phyloP scores from a whole-genome alignment of 805 yeast genomes.

The Kodamaea kaohsiungensis region DNA sequence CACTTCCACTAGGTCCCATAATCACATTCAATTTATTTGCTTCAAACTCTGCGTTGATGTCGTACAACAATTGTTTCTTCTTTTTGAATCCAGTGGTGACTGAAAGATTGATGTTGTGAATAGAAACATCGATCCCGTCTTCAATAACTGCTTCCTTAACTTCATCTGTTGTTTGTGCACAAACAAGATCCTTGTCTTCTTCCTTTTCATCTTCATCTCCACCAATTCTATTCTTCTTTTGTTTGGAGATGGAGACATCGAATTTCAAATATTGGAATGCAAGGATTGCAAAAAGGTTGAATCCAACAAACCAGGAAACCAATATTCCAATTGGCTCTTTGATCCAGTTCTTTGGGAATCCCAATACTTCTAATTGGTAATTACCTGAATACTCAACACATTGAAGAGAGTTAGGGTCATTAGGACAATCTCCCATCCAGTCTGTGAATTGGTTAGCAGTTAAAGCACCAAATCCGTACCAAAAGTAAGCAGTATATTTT shows the following conservation, averaged over 20 bases:
- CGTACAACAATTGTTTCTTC: conserved; percentile 22
- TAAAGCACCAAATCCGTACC: conserved; percentile 76
- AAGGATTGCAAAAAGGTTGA: conserved; percentile 48
- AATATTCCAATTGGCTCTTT: conserved; percentile 62
- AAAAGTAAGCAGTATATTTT: conserved; percentile 71
- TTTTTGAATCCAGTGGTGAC: conserved; percentile 5
- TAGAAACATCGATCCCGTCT: conserved; percentile 10
- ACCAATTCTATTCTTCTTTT: conserved; percentile 34
- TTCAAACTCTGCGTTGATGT: conserved; percentile 31
- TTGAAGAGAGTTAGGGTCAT: conserved; percentile 26
- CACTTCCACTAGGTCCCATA: conserved; percentile 50
- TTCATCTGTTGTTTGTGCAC: not conserved
- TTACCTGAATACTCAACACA: conserved; percentile 53
- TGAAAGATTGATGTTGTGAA: conserved; percentile 9
- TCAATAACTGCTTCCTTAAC: not conserved
- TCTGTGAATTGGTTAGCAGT: conserved; percentile 65
- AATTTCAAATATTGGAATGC: conserved; percentile 50
- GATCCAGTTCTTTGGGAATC: conserved; percentile 65
- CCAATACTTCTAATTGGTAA: conserved; percentile 54
- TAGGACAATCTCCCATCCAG: conserved; percentile 59
- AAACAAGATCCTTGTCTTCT: conserved; percentile 1
- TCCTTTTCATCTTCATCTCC: conserved; percentile 21
- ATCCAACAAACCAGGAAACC: conserved; percentile 59
- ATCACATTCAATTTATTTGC: conserved; percentile 40
- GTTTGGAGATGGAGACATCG: conserved; percentile 52